A percentile compares a stretch with the other conserved stretches of the same genome.
phyloP scores from a whole-genome alignment of 2,329 filamentous ascomycete genomes.

The Aspergillus aculeatinus region DNA sequence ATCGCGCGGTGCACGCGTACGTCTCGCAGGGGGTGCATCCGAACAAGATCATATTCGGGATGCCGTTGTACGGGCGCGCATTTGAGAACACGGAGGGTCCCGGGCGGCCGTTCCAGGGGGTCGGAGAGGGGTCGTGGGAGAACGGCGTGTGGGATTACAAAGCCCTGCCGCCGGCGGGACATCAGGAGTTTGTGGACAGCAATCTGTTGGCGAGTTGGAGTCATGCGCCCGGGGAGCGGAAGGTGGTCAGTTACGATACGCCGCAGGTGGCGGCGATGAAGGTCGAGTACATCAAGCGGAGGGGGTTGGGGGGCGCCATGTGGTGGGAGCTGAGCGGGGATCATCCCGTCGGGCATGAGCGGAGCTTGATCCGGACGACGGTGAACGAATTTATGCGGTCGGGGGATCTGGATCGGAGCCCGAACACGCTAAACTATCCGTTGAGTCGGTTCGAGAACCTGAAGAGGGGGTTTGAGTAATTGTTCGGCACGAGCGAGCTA shows the following conservation, averaged over 20 bases:
- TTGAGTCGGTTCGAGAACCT: constrained; percentile 54
- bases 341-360: constrained; percentile 10
- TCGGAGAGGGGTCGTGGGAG: constrained; percentile 74
- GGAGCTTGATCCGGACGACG: constrained; percentile 50
- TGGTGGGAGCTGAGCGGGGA: constrained; percentile 93
- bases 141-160: constrained; percentile 86
- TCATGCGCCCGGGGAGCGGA: constrained; percentile 60
- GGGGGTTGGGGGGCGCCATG: constrained; percentile 81
- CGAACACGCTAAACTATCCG: constrained; percentile 54
- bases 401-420: constrained; percentile 43
- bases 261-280: constrained; percentile 66
- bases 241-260: constrained; percentile 76
- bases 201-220: constrained; percentile 68
- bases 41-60: constrained; percentile 78
- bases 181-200: constrained; percentile 49
- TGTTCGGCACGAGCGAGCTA: neutral
- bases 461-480: neutral
- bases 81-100: constrained; percentile 76
- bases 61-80: constrained; percentile 86
- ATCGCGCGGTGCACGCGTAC: constrained; percentile 70
- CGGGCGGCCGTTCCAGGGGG: constrained; percentile 66
- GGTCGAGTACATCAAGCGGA: constrained; percentile 65
- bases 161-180: constrained; percentile 36
- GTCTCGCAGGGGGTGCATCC: constrained; percentile 60
- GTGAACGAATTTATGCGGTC: constrained; percentile 31